Percentiles rank a stretch among this genome's conserved stretches.
Conservation (phyloP, 2,329 filamentous ascomycete species). For the Paraphoma chrysanthemicola region DNA sequence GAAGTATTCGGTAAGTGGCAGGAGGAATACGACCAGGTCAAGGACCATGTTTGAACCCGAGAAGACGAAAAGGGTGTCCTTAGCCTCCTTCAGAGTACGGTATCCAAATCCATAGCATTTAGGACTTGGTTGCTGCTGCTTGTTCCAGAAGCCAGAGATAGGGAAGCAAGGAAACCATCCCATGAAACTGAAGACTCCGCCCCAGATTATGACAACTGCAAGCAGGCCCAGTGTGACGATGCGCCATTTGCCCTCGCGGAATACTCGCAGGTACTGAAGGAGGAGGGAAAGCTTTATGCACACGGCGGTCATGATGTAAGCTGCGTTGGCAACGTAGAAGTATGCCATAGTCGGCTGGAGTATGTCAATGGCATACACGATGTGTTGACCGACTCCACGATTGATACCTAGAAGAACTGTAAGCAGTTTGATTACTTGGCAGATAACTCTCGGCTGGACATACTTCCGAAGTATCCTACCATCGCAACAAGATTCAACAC, state of each 20-base stretch:
- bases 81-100: constrained; percentile 16
- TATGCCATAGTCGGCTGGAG: constrained; percentile 25
- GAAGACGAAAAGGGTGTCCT: constrained; percentile 26
- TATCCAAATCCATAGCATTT: constrained; percentile 38
- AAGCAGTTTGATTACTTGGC: background rate
- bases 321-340: constrained; percentile 33
- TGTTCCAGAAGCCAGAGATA: constrained; percentile 27
- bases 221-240: constrained; percentile 21
- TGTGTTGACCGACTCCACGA: constrained; percentile 40
- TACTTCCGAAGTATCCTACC: constrained; percentile 29
- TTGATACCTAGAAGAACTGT: constrained; percentile 21
- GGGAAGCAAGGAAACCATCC: constrained; percentile 42
- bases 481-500: constrained; percentile 30
- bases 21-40: constrained; percentile 34
- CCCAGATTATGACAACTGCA: constrained; percentile 30
- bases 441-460: background rate
- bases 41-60: constrained; percentile 40
- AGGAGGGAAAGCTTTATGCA: constrained; percentile 45
- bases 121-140: constrained; percentile 9
- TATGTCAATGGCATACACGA: constrained; percentile 20
- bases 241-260: constrained; percentile 27
- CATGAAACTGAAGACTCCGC: constrained; percentile 34
- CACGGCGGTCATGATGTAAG: constrained; percentile 36
- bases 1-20: constrained; percentile 38
- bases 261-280: constrained; percentile 43